These are phyloP conservation scores for Dimargaris cristalligena DNA, from an alignment of 192 early-diverging fungal genomes.

Conservation along the genomic window DNA sequence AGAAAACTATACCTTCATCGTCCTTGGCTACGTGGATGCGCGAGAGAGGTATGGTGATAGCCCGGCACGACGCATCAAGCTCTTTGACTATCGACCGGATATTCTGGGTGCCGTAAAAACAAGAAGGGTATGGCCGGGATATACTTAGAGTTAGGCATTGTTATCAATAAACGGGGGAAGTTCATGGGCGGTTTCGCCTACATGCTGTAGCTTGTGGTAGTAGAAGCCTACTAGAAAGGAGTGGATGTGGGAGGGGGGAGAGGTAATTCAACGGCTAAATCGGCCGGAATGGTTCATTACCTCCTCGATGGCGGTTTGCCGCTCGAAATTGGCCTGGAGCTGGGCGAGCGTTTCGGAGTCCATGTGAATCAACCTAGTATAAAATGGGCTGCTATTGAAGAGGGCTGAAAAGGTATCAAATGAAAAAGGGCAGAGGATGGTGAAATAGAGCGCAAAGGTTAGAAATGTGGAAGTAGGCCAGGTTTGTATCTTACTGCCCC, in stretches of 20 bases:
- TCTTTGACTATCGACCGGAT: background rate
- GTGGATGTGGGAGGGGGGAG: no score
- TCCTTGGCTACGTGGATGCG: background rate
- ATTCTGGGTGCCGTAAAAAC: background rate
- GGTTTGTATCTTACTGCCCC: no score
- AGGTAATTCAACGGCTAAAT: background rate
- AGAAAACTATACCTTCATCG: background rate
- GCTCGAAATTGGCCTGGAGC: background rate
- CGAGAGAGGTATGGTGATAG: background rate
- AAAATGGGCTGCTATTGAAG: no score
- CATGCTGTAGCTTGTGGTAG: no score
- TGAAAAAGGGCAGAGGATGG: no score
- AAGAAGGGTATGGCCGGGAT: background rate
- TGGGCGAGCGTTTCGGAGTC: background rate
- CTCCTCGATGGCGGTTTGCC: background rate
- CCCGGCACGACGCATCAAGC: background rate
- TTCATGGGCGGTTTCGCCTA: no score
- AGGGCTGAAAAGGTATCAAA: no score
- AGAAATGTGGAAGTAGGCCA: no score
- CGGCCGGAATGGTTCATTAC: background rate
- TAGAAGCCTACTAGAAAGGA: background rate
- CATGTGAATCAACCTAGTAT: background rate
- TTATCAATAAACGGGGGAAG: no score
- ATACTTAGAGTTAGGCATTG: background rate
- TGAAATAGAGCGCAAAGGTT: no score